phyloP scores from a whole-genome alignment of 192 early-diverging fungal species.

The Umbelopsis isabellina region DNA sequence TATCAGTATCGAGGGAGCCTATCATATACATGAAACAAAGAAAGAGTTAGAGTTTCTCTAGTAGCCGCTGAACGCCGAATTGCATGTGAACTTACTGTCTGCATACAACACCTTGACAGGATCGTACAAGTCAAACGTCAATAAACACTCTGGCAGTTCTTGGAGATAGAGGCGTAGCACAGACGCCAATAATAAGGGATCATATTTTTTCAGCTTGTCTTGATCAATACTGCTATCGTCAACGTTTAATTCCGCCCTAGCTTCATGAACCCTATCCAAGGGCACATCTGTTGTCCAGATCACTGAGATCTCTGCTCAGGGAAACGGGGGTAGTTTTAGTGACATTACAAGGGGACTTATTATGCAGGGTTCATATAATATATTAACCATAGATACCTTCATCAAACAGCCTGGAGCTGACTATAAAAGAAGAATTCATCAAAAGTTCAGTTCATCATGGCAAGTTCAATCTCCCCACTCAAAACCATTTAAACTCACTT shows the following conservation, averaged over 20 bases:
- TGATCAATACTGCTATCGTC: conserved; percentile 53
- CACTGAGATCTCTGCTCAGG: conserved; percentile 51
- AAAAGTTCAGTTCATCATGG: not conserved
- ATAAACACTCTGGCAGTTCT: conserved; percentile 71
- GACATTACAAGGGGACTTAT: not conserved
- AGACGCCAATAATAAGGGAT: conserved; percentile 61
- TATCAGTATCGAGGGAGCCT: conserved; percentile 35
- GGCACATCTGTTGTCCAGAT: conserved; percentile 65
- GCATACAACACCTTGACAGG: conserved; percentile 69
- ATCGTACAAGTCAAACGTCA: conserved; percentile 75
- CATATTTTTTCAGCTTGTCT: conserved; percentile 59
- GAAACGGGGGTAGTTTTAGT: conserved; percentile 13
- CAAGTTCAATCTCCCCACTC: not conserved
- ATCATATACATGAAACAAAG: not conserved
- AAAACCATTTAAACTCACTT: not conserved
- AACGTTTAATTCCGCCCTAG: conserved; percentile 64
- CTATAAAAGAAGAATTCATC: conserved; percentile 7
- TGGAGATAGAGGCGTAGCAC: conserved; percentile 69
- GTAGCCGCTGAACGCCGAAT: not conserved
- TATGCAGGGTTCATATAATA: conserved; percentile 10
- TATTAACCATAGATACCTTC: conserved; percentile 26
- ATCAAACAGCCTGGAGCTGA: conserved; percentile 12
- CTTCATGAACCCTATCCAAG: conserved; percentile 60
- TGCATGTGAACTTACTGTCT: conserved; percentile 44
- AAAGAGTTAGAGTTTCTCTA: too few relatives aligned